Evolutionary conservation across 805 yeast species (phyloP).

Genomic region (Tetrapisispora pingtungensis): DNA sequence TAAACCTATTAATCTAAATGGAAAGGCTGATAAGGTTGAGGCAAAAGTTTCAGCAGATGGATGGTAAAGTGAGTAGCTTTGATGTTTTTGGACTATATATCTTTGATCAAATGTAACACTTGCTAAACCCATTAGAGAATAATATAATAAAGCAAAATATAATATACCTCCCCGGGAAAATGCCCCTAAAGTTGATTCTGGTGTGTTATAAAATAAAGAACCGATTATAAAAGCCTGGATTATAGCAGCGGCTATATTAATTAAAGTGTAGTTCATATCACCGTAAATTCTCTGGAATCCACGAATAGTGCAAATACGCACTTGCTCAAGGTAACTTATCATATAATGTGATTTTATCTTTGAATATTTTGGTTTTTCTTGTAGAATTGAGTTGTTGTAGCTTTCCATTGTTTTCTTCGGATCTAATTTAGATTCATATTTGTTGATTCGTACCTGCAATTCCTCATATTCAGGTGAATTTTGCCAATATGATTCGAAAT

Average conservation of each 20-base stretch:
- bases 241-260: conserved; percentile 26
- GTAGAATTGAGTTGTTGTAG: conserved; percentile 25
- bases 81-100: conserved; percentile 61
- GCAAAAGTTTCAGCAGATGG: conserved; percentile 74
- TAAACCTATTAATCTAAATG: conserved; percentile 43
- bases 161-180: conserved; percentile 57
- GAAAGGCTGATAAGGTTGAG: conserved; percentile 49
- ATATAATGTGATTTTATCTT: conserved; percentile 22
- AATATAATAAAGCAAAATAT: conserved; percentile 50
- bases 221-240: conserved; percentile 52
- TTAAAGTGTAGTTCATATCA: conserved; percentile 41
- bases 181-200: conserved; percentile 43
- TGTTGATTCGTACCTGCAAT: conserved; percentile 37
- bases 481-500: conserved; percentile 40
- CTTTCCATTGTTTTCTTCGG: conserved; percentile 28
- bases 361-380: conserved; percentile 22
- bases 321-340: conserved; percentile 34
- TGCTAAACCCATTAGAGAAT: conserved; percentile 40
- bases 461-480: conserved; percentile 32
- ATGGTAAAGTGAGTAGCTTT: conserved; percentile 58
- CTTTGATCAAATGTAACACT: conserved; percentile 43
- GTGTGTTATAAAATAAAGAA: conserved; percentile 49
- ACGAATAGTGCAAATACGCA: conserved; percentile 39
- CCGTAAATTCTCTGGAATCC: conserved; percentile 48
- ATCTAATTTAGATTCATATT: conserved; percentile 18